phyloP scores from a whole-genome alignment of 495 filamentous ascomycete species.

The Terfezia claveryi region DNA sequence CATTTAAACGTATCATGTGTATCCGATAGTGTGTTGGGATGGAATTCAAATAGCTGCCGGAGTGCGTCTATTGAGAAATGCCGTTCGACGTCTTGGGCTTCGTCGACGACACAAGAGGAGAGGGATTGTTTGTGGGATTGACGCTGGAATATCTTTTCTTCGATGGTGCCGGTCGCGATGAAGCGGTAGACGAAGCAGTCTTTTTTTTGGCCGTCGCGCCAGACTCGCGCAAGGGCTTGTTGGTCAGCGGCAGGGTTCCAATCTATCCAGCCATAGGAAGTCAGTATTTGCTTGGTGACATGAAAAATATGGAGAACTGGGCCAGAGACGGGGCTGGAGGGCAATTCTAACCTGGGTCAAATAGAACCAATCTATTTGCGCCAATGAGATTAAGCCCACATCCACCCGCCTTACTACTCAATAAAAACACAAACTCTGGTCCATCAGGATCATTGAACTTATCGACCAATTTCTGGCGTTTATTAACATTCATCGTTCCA shows the following conservation, averaged over 20 bases:
- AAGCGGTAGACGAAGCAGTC: conserved; percentile 99
- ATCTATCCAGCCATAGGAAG: conserved; percentile 25
- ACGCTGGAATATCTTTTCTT: conserved; percentile 98
- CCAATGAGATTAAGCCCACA: conserved; percentile 95
- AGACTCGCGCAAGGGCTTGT: conserved; percentile 88
- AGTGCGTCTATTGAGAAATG: conserved; percentile 83
- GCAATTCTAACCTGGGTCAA: conserved; percentile 39
- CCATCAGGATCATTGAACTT: conserved; percentile 94
- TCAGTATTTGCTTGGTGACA: background rate
- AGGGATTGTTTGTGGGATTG: conserved; percentile 96
- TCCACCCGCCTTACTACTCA: conserved; percentile 90
- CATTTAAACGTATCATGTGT: conserved; percentile 99
- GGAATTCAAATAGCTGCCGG: conserved; percentile 82
- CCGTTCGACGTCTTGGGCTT: conserved; percentile 85
- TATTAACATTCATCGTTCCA: conserved; percentile 92
- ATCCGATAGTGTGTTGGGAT: conserved; percentile 61
- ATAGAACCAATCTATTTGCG: conserved; percentile 87
- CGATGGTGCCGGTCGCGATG: conserved; percentile 92
- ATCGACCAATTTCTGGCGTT: conserved; percentile 90
- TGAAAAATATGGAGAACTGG: background rate
- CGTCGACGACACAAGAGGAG: conserved; percentile 93
- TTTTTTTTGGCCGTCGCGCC: conserved; percentile 98
- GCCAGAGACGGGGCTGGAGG: too few species aligned
- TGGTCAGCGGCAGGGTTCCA: conserved; percentile 99
- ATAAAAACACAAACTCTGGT: conserved; percentile 76